phyloP scores from a whole-genome alignment of 2,329 filamentous ascomycete genomes.

The Fusarium sp. region DNA sequence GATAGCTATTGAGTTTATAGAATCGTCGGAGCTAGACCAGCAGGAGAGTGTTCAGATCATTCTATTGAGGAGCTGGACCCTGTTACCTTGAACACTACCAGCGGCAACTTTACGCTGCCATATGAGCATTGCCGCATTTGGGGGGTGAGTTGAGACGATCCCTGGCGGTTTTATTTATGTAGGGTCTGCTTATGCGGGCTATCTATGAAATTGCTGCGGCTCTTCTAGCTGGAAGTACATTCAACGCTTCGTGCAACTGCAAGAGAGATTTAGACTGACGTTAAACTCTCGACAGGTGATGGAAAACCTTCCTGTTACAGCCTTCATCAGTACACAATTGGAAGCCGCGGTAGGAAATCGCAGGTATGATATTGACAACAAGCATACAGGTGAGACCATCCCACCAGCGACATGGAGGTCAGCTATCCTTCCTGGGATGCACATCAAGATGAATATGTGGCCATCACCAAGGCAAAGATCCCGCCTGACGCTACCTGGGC shows the following conservation, averaged over 20 bases:
- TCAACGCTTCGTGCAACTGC: background rate
- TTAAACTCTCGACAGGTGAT: background rate
- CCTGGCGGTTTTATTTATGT: background rate
- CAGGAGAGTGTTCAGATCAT: background rate
- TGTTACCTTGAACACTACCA: background rate
- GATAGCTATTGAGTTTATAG: background rate
- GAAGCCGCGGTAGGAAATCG: background rate
- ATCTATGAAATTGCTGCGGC: background rate
- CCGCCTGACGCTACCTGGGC: too few relatives aligned
- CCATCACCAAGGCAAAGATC: background rate
- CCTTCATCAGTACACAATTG: background rate
- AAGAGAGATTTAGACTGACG: background rate
- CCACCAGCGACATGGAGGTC: background rate
- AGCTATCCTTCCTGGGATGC: background rate
- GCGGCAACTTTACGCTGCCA: background rate
- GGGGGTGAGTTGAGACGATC: background rate
- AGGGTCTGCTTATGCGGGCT: background rate
- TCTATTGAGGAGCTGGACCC: background rate
- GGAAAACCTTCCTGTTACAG: background rate
- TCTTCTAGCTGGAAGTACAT: background rate
- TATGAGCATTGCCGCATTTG: background rate
- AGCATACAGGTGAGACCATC: background rate
- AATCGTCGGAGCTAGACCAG: too few relatives aligned
- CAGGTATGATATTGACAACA: background rate
- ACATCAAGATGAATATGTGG: background rate